phyloP scores from a whole-genome alignment of 805 yeast species.

The Cyberlindnera maclurae region DNA sequence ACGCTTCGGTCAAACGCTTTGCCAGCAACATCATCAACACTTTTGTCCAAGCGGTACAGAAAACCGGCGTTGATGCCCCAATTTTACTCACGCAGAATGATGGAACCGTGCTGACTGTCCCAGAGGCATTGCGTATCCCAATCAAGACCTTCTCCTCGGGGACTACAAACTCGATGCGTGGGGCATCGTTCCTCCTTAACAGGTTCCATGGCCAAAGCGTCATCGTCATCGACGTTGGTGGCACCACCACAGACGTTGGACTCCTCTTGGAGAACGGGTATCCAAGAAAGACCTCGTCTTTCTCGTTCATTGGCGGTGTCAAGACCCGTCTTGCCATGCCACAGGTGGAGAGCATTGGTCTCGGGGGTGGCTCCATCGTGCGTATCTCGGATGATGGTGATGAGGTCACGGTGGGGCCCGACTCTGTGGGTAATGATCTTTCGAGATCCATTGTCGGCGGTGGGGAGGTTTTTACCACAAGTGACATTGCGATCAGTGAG shows the following conservation, averaged over 20 bases:
- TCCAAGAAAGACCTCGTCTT: constrained; percentile 40
- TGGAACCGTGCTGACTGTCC: constrained; percentile 38
- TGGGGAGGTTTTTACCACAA: constrained; percentile 33
- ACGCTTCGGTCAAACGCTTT: constrained; percentile 37
- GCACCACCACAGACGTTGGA: constrained; percentile 45
- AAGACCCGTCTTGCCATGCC: constrained; percentile 44
- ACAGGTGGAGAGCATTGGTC: constrained; percentile 42
- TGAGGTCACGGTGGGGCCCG: constrained; percentile 37
- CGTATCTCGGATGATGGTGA: constrained; percentile 17
- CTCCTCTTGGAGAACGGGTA: constrained; percentile 37
- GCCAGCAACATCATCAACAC: constrained; percentile 35
- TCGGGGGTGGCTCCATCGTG: constrained; percentile 46
- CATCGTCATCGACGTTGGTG: constrained; percentile 42
- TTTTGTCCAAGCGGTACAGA: constrained; percentile 31
- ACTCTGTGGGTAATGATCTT: constrained; percentile 39
- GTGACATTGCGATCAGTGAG: constrained; percentile 29
- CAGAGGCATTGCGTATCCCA: constrained; percentile 35
- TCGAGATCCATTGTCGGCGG: constrained; percentile 35
- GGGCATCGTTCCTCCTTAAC: constrained; percentile 34
- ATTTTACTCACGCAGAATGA: constrained; percentile 41
- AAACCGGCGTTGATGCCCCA: constrained; percentile 32
- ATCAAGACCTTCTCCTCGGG: constrained; percentile 44
- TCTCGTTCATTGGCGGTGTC: constrained; percentile 40
- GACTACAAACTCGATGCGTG: constrained; percentile 43
- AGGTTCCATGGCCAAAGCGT: constrained; percentile 20